phyloP scores from a whole-genome alignment of 2,329 filamentous ascomycete species.

The Neonectria magnoliae region DNA sequence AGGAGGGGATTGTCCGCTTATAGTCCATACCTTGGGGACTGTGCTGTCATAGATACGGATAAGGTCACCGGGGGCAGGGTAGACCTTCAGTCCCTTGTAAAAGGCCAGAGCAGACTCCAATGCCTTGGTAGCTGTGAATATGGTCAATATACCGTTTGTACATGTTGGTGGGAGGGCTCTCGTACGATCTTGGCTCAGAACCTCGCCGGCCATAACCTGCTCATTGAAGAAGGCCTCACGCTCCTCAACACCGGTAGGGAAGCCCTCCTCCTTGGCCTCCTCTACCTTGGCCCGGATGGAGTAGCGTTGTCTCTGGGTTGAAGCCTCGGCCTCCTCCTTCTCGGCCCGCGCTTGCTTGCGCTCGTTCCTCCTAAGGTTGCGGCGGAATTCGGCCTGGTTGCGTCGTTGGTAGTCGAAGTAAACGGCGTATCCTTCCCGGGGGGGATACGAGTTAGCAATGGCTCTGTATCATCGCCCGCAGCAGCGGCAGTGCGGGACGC shows the following conservation, averaged over 20 bases:
- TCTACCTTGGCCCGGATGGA: conserved; percentile 80
- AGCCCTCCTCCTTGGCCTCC: conserved; percentile 88
- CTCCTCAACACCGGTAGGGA: conserved; percentile 89
- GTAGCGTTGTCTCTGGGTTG: conserved; percentile 74
- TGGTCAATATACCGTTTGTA: conserved; percentile 26
- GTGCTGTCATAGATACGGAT: conserved; percentile 99
- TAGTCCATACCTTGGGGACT: conserved; percentile 79
- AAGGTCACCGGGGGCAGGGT: conserved; percentile 90
- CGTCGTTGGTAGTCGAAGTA: conserved; percentile 77
- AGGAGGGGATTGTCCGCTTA: neutral
- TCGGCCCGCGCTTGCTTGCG: conserved; percentile 75
- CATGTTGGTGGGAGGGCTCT: conserved; percentile 27
- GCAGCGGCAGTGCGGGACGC: conserved; percentile 3
- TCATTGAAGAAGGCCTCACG: conserved; percentile 97
- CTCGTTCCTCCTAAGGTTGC: conserved; percentile 77
- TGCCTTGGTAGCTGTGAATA: conserved; percentile 66
- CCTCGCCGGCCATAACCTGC: conserved; percentile 90
- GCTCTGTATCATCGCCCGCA: neutral
- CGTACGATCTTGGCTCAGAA: conserved; percentile 83
- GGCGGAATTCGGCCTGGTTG: conserved; percentile 71
- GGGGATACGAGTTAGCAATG: conserved; percentile 30
- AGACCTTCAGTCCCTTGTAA: conserved; percentile 98
- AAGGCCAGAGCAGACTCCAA: conserved; percentile 93
- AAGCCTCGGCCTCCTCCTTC: conserved; percentile 76
- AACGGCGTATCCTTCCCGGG: conserved; percentile 66